Conservation (phyloP, 1,284 basidiomycete genomes). For the Malassezia japonica region DNA sequence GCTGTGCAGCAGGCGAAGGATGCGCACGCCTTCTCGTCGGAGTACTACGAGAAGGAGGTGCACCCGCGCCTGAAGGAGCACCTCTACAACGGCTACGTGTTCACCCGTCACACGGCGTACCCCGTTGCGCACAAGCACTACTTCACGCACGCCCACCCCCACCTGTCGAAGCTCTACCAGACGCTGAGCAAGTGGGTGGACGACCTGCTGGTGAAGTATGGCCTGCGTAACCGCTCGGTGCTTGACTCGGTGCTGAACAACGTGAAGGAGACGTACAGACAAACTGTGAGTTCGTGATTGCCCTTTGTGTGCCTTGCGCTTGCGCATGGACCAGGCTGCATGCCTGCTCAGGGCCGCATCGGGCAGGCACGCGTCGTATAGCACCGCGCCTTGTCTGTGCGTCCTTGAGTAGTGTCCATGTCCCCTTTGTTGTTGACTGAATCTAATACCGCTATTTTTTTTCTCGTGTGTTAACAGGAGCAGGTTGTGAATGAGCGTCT, state of each 20-base stretch:
- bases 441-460: background rate
- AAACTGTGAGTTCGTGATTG: constrained; percentile 6
- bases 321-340: background rate
- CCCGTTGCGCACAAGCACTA: constrained; percentile 14
- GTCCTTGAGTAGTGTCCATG: background rate
- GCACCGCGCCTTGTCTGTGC: constrained; percentile 5
- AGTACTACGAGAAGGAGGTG: constrained; percentile 34
- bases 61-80: constrained; percentile 31
- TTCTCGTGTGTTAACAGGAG: no score
- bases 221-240: constrained; percentile 2
- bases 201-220: constrained; percentile 12
- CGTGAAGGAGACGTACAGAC: constrained; percentile 12
- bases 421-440: background rate
- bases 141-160: constrained; percentile 17
- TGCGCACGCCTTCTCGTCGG: constrained; percentile 22
- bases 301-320: background rate
- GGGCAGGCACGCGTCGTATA: background rate
- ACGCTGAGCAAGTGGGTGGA: constrained; percentile 1
- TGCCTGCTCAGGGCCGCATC: background rate
- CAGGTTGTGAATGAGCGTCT: background rate
- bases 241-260: constrained; percentile 5
- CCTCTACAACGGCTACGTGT: constrained; percentile 25
- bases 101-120: constrained; percentile 18
- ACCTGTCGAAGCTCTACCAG: constrained; percentile 1
- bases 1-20: constrained; percentile 26